Evolutionary conservation across 2,329 filamentous ascomycete genomes (phyloP).

Genomic region (Tolypocladium pustulatum): DNA sequence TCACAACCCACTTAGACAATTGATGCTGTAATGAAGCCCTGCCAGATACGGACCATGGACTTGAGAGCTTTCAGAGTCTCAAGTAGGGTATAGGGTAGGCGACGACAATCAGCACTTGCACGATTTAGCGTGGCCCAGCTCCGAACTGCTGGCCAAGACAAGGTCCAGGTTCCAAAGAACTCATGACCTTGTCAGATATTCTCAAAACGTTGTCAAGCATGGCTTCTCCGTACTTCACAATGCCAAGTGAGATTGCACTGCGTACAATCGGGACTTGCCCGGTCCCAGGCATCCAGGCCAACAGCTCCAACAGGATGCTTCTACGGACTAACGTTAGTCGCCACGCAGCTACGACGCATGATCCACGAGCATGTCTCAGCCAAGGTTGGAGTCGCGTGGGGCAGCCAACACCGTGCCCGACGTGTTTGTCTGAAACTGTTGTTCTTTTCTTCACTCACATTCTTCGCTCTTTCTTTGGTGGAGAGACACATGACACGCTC

Average conservation of each 20-base stretch:
- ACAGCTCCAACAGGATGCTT: neutral
- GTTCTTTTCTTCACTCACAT: neutral
- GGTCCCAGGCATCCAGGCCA: neutral
- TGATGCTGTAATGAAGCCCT: too few species aligned
- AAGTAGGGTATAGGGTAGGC: neutral
- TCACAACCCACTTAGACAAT: too few species aligned
- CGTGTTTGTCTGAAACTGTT: neutral
- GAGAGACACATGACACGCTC: neutral
- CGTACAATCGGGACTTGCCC: neutral
- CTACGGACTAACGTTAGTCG: neutral
- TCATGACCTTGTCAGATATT: neutral
- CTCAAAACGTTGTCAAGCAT: neutral
- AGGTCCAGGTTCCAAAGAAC: neutral
- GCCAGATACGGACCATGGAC: too few species aligned
- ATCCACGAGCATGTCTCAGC: neutral
- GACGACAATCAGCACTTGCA: neutral
- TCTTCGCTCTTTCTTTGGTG: neutral
- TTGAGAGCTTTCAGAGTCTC: too few species aligned
- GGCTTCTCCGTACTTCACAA: neutral
- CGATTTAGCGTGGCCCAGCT: neutral
- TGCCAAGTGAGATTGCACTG: too few species aligned
- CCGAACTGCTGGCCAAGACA: neutral
- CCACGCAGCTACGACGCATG: neutral
- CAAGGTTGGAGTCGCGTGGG: neutral
- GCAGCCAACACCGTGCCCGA: conserved; percentile 1